Evolutionary conservation across 805 yeast genomes (phyloP).

Genomic region (Hemisphaericaspora nanyangensis): DNA sequence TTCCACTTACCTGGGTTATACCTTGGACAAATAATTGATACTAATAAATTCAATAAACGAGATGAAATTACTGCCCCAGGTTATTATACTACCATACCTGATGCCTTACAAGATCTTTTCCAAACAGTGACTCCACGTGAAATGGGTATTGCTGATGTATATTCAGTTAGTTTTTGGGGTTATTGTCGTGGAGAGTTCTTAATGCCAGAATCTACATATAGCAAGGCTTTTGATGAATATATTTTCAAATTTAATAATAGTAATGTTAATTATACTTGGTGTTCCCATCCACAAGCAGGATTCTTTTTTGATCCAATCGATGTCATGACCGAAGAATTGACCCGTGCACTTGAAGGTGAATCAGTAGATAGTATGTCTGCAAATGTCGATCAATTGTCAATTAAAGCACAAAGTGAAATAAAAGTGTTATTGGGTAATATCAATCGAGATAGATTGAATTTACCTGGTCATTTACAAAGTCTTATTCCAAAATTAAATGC

Average conservation of each 20-base stretch:
- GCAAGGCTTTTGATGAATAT: constrained; percentile 5
- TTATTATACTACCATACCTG: constrained; percentile 8
- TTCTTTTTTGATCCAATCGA: constrained; percentile 53
- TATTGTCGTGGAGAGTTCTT: constrained; percentile 33
- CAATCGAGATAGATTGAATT: constrained; percentile 28
- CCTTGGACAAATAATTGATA: constrained; percentile 24
- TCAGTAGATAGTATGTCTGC: constrained; percentile 21
- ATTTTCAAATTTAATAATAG: constrained; percentile 17
- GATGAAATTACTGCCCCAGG: constrained; percentile 9
- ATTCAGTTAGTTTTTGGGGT: constrained; percentile 40
- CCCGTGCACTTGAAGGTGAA: constrained; percentile 18
- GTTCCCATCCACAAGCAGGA: constrained; percentile 53
- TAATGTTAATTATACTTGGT: constrained; percentile 40
- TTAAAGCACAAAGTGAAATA: constrained; percentile 15
- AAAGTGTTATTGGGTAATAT: constrained; percentile 20
- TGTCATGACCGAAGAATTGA: constrained; percentile 30
- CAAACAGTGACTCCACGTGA: constrained; percentile 20
- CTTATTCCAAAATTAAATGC: constrained; percentile 43
- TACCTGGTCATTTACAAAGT: constrained; percentile 53
- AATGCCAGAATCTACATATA: constrained; percentile 3
- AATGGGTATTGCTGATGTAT: constrained; percentile 39
- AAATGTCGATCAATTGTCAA: constrained; percentile 13
- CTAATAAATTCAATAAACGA: constrained; percentile 11
- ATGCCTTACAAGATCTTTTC: constrained; percentile 18
- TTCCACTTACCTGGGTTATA: constrained; percentile 32